Base-by-base conservation (phyloP, 164 flowering plant genomes). In the Magnolia changhungtana region DNA sequence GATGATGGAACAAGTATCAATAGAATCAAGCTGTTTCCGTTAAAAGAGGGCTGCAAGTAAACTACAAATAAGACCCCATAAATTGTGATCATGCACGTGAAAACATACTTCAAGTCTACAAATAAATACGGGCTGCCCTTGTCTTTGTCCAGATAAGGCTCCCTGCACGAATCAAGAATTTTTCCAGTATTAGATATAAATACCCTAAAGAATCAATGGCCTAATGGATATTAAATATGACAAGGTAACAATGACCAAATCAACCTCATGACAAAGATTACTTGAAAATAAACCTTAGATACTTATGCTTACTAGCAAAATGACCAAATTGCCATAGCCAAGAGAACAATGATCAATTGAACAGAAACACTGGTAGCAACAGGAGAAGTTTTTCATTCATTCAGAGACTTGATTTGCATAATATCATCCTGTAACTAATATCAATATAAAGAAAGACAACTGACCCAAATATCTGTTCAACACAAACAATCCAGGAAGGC, bases 71-170 rank as follows among this genome's bases (percentile, higher is more conserved):
- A 31, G 49, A 27, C 9, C 29, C 8, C 24, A 67, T 20, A 65
- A 65, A 13, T 19, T 65, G 6, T 20, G 37, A 65, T 65, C 27
- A 65, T 65, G 68, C 24, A 65, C 11, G n/a, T 74, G 37, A 78
- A 63, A 76, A 74, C 89, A 76, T 87, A 95, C 99, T 85, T 95
- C 99, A 23, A 95, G 86, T 84, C 84, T 90, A 75, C 97, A 91
- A 78, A 95, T 92, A 76, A 90, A 90, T 29, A 83, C 83, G 49
- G 86, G 82, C 31, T 77, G 83, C 68, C 84, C 84, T 73, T 84
- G 86, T 71, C 86, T 81, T 70, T 81, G 86, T 75, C 86, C 84
- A 69, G 86, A 81, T 79, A 84, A 67, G 19, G 75, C 79, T 69
- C 83, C 86, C 83, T 81, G 76, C 78, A 78, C 68, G 45, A 71